Evolutionary conservation across 169 alveolate species (phyloP), one percentile per base, ranked within the genome.

Genomic region (Plasmodium sp.): DNA sequence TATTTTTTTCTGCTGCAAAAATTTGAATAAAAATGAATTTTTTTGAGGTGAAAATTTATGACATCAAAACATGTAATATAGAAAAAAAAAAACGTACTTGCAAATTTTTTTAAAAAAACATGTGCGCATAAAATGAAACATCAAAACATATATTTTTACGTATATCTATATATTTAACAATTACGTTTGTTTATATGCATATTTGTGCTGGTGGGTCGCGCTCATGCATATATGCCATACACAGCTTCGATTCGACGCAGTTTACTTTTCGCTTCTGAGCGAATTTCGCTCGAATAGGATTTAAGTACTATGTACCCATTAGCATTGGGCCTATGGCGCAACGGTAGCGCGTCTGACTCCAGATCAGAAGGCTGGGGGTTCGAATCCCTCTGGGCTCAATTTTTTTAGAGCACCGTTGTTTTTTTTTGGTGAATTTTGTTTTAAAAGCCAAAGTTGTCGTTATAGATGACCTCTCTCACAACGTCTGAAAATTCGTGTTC

Each of bases 301-400:
- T 51, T 51, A 51, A 67, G 45, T 34, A n/a, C 5, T 7, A 1
- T 12, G 9, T 9, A 75, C 1, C 2, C 2, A 27, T 34, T 33
- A 67, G 5, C 39, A 83, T 41, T 62, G 98, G 98, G 97, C 97
- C 97, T 95, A 97, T 97, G 97, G 98, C 98, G 97, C 97, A 97
- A 96, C 96, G 98, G 98, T 95, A 97, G 98, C 97, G 98, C 98
- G 97, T 96, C 98, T 97, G 98, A 97, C 98, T 97, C 98, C 98
- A 97, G 97, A 96, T 97, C 98, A 97, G 98, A 96, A 93, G 98
- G 98, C 97, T 97, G 98, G 97, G 98, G 97, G 97, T 96, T 96
- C 98, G 97, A 97, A 96, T 97, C 97, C 97, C 97, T 96, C 98
- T 97, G 97, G 97, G 98, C 97, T 97, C 98, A 97, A 6, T 1